Base-by-base conservation (phyloP, 106 monocot species). In the Alisma plantagoaquatica region DNA sequence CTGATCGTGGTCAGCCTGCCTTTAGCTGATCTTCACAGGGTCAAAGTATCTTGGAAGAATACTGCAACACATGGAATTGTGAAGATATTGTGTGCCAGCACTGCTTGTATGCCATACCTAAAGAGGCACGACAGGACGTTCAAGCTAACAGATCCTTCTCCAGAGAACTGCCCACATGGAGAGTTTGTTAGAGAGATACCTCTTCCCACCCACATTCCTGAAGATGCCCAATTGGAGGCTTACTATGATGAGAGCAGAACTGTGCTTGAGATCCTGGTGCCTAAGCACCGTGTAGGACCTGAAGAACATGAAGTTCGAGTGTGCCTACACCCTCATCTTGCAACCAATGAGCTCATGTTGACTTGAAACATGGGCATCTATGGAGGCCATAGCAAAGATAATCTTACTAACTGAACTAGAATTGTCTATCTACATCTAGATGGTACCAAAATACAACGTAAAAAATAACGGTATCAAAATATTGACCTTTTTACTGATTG, bases 301-400 rank as follows among this genome's bases (percentile, higher is more conserved):
- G 69, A 69, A 53, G 69, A 69, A 25, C 69, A 69, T 27, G 69
- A 69, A 44, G 69, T 69, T 17, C 38, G 60, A 17, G 69, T 69
- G 16, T 69, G 69, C 24, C 23, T 69, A 17, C 69, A 53, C 16
- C 60, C 69, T 18, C 79, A 75, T 44, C 65, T 75, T 41, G 79
- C 64, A 31, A 43, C 54, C 21, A 28, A 33, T 44, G 60, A 69
- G 28, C 42, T 58, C 38, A 28, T 69, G 51, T 53, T 52, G 29
- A 54, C 49, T 43, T 54, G 54, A 45, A n/a, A n/a, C n/a, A n/a
- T n/a, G n/a, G n/a, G n/a, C n/a, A n/a, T n/a, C n/a, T n/a, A n/a
- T n/a, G n/a, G n/a, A n/a, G n/a, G n/a, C n/a, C n/a, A n/a, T n/a
- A n/a, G n/a, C n/a, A n/a, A n/a, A n/a, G n/a, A n/a, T n/a, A n/a